Evolutionary conservation across 495 filamentous ascomycete species (phyloP).

Genomic region (Neurospora terricola): DNA sequence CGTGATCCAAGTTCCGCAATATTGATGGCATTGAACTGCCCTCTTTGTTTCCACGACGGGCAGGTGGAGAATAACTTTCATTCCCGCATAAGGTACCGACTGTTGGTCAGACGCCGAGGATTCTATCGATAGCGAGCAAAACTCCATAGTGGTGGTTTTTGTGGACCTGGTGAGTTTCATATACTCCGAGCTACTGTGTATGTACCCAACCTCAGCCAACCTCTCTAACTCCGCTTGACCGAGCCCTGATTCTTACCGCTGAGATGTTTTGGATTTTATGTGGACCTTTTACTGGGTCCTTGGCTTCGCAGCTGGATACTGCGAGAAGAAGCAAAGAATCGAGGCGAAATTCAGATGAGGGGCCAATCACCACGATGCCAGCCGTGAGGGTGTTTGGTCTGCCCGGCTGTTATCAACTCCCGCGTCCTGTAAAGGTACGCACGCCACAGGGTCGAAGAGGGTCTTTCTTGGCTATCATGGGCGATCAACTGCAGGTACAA

Average conservation of each 20-base stretch:
- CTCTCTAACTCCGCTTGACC: not conserved
- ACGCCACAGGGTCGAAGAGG: not conserved
- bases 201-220: not conserved
- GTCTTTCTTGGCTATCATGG: not conserved
- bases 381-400: not conserved
- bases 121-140: not conserved
- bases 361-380: too few species aligned
- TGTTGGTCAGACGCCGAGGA: not conserved
- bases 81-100: not conserved
- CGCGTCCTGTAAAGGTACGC: not conserved
- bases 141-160: not conserved
- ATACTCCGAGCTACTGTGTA: not conserved
- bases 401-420: not conserved
- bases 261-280: not conserved
- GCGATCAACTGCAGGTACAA: not conserved
- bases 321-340: not conserved
- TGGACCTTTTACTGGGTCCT: not conserved
- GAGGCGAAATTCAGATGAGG: too few species aligned
- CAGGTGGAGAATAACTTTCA: not conserved
- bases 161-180: not conserved
- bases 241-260: not conserved
- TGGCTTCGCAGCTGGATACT: not conserved
- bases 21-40: not conserved
- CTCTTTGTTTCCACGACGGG: not conserved
- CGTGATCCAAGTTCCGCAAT: not conserved